Evolutionary conservation across 164 flowering plant species (phyloP).

Genomic region (grape (Vitis vinifera)): ASM3070453v1 NC_081819.1:22315501-22316000

Average conservation of each 20-base stretch:
- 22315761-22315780: too few species aligned
- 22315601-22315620: slow-evolving; percentile 8
- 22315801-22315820: neutral
- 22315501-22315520: slow-evolving; percentile 45
- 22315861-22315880: too few species aligned
- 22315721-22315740: too few species aligned
- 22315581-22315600: neutral
- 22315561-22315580: neutral
- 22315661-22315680: neutral
- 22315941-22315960: slow-evolving; percentile 13
- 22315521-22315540: neutral
- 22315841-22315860: too few species aligned
- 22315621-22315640: neutral
- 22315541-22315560: neutral
- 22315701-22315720: too few species aligned
- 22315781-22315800: neutral
- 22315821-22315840: neutral
- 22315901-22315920: neutral
- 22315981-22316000: neutral
- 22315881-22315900: too few species aligned
- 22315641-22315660: neutral
- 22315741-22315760: too few species aligned
- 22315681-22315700: too few species aligned
- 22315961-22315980: slow-evolving; percentile 6
- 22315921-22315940: slow-evolving; percentile 9